Percentiles rank a stretch among this genome's conserved stretches.
These are phyloP conservation scores for Zoysia matrella DNA, from an alignment of 202 grass and related monocot genomes.

Conservation along the genomic window DNA sequence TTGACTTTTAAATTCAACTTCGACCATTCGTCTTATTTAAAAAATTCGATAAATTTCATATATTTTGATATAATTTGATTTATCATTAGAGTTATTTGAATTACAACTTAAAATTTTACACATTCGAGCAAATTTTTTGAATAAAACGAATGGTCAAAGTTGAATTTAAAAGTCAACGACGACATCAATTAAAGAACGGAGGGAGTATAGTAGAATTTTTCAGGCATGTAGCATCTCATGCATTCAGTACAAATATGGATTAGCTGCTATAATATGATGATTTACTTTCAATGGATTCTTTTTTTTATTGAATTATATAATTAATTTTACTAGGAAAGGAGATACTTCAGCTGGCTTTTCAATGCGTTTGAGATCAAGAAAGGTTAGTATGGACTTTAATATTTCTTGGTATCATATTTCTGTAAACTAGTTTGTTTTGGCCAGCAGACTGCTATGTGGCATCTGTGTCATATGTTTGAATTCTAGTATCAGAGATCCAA, in stretches of 20 bases:
- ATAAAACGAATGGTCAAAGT: too few relatives aligned
- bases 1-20: too few relatives aligned
- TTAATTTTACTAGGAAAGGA: slow-evolving; percentile 65
- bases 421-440: not conserved
- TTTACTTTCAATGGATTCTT: not conserved
- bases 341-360: slow-evolving; percentile 45
- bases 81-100: too few relatives aligned
- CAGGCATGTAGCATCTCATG: not conserved
- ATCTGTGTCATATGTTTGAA: not conserved
- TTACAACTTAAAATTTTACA: too few relatives aligned
- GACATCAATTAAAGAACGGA: too few relatives aligned
- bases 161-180: too few relatives aligned
- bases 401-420: slow-evolving; percentile 22
- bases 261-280: slow-evolving; percentile 4
- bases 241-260: slow-evolving; percentile 15
- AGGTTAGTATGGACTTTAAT: slow-evolving; percentile 53
- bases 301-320: slow-evolving; percentile 40
- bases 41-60: too few relatives aligned
- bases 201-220: not conserved
- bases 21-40: too few relatives aligned
- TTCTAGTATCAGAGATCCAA: slow-evolving; percentile 11
- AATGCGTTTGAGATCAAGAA: slow-evolving; percentile 61
- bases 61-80: too few relatives aligned
- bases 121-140: too few relatives aligned
- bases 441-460: slow-evolving; percentile 10